Percentiles rank a stretch among this genome's conserved stretches.
Conservation (phyloP, 2,329 filamentous ascomycete species). For the Kalaharituber pfeilii region DNA sequence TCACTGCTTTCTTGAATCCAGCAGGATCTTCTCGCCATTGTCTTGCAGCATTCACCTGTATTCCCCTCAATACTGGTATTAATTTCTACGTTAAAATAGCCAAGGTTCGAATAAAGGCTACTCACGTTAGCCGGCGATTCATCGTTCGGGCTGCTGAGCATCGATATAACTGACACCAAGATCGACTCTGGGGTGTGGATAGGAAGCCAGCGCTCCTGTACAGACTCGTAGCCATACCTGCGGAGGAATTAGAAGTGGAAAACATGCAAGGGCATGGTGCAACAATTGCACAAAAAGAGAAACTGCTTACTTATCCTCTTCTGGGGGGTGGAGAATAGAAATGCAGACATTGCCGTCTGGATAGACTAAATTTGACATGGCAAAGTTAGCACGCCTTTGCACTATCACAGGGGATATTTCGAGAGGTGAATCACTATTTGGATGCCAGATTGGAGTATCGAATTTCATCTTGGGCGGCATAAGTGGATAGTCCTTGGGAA, state of each 20-base stretch:
- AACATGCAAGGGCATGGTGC: no score
- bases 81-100: not conserved
- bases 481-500: constrained; percentile 72
- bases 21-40: constrained; percentile 64
- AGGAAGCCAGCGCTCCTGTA: constrained; percentile 79
- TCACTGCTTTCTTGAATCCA: constrained; percentile 63
- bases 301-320: constrained; percentile 62
- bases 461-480: constrained; percentile 81
- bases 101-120: not conserved
- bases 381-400: not conserved
- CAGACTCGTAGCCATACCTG: constrained; percentile 65
- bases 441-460: constrained; percentile 73
- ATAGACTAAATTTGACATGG: constrained; percentile 42
- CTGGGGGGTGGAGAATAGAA: constrained; percentile 86
- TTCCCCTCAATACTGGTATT: constrained; percentile 36
- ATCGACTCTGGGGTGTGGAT: constrained; percentile 94
- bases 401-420: not conserved
- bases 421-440: constrained; percentile 45
- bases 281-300: no score
- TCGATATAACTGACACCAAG: constrained; percentile 73
- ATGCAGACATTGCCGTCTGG: constrained; percentile 78
- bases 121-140: constrained; percentile 72
- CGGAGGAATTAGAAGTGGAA: not conserved
- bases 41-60: constrained; percentile 58
- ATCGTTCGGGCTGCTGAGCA: constrained; percentile 83